Evolutionary conservation across 2,329 filamentous ascomycete species (phyloP).

Genomic region (Fusarium oxysporum): DNA sequence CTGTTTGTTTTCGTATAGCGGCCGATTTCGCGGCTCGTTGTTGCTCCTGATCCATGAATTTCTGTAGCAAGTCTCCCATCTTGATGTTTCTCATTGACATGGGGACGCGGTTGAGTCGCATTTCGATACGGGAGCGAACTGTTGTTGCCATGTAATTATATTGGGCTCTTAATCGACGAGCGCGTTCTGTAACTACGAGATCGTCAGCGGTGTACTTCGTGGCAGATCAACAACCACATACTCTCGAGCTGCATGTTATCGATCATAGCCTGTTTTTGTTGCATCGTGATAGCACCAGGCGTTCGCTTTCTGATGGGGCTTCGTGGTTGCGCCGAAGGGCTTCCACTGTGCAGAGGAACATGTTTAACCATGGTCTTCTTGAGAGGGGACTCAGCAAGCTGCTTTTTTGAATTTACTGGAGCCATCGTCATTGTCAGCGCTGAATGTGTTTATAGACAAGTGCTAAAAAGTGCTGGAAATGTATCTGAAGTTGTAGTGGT

Average conservation of each 20-base stretch:
- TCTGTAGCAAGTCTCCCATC: conserved; percentile 80
- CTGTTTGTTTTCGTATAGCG: conserved; percentile 65
- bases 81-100: conserved; percentile 80
- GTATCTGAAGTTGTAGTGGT: conserved; percentile 26
- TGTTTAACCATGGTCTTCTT: conserved; percentile 39
- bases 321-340: conserved; percentile 56
- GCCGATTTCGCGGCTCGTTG: conserved; percentile 58
- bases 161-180: conserved; percentile 87
- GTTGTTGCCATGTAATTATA: conserved; percentile 90
- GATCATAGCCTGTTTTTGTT: conserved; percentile 87
- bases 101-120: conserved; percentile 93
- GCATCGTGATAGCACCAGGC: conserved; percentile 68
- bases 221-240: conserved; percentile 57
- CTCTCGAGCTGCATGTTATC: conserved; percentile 92
- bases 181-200: conserved; percentile 81
- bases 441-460: conserved; percentile 12
- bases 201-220: conserved; percentile 29
- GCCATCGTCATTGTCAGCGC: conserved; percentile 55
- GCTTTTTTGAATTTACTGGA: conserved; percentile 56
- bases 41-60: conserved; percentile 60
- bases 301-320: conserved; percentile 73
- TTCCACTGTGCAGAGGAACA: conserved; percentile 41
- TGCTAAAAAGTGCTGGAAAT: conserved; percentile 19
- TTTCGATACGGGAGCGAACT: conserved; percentile 86
- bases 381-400: conserved; percentile 28